phyloP scores from a whole-genome alignment of 169 alveolate species.

The Plasmodium blacklocki region DNA sequence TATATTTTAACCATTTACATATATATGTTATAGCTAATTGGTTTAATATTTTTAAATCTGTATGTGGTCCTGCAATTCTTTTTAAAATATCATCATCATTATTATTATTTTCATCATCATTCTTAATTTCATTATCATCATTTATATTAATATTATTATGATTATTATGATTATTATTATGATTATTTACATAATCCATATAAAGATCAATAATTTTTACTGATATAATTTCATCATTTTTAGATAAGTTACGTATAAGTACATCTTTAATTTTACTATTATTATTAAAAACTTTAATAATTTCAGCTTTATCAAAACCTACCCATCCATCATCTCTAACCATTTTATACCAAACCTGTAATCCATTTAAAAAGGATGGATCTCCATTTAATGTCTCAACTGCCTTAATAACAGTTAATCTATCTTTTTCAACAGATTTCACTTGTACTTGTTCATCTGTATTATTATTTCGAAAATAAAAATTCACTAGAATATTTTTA shows the following conservation, averaged over 20 bases:
- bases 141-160: slow-evolving; percentile 34
- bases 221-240: slow-evolving; percentile 77
- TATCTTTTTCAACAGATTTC: slow-evolving; percentile 67
- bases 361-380: slow-evolving; percentile 52
- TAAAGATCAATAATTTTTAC: slow-evolving; percentile 70
- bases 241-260: slow-evolving; percentile 53
- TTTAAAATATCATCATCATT: slow-evolving; percentile 50
- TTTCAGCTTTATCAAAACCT: slow-evolving; percentile 72
- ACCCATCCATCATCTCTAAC: slow-evolving; percentile 76
- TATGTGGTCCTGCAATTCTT: slow-evolving; percentile 86
- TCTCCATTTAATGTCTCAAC: slow-evolving; percentile 58
- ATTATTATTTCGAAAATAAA: slow-evolving; percentile 47
- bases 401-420: slow-evolving; percentile 52
- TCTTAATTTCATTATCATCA: slow-evolving; percentile 55
- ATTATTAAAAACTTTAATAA: slow-evolving; percentile 51
- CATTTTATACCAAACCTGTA: slow-evolving; percentile 73
- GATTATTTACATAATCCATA: slow-evolving; percentile 46
- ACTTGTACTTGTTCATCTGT: slow-evolving; percentile 71
- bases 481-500: slow-evolving; percentile 53
- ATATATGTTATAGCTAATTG: slow-evolving; percentile 88
- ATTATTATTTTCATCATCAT: slow-evolving; percentile 27
- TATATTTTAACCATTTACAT: slow-evolving; percentile 90
- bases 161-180: slow-evolving; percentile 40
- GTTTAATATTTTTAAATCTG: slow-evolving; percentile 85
- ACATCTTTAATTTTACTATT: slow-evolving; percentile 56